Conservation (phyloP, 768 basidiomycete species). For the Hygrophoropsis aurantiaca region DNA sequence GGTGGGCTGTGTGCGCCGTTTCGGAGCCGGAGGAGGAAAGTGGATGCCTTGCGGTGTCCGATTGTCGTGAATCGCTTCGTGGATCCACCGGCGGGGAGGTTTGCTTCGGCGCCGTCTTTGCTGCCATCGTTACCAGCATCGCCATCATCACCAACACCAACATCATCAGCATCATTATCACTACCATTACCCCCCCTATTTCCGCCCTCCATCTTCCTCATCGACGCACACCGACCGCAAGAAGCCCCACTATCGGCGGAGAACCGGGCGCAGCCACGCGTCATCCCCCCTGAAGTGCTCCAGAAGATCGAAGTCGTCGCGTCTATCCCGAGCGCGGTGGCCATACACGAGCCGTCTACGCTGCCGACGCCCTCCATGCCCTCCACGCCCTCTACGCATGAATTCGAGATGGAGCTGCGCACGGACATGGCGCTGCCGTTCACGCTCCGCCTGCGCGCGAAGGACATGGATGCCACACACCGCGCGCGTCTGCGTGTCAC, state of each 20-base stretch:
- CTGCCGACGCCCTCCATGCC: no score
- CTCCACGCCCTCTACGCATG: no score
- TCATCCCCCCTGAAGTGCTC: conserved; percentile 53
- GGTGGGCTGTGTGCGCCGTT: conserved; percentile 61
- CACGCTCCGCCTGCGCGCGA: conserved; percentile 58
- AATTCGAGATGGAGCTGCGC: no score
- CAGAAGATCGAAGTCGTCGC: conserved; percentile 65
- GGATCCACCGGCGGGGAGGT: conserved; percentile 37
- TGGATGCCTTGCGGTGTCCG: conserved; percentile 37
- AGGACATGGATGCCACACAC: conserved; percentile 46
- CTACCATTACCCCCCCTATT: no score
- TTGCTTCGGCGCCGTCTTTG: conserved; percentile 21
- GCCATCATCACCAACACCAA: no score
- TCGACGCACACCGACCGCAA: conserved; percentile 35
- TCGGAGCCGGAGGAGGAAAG: conserved; percentile 42
- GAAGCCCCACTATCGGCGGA: conserved; percentile 11
- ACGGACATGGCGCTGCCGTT: conserved; percentile 54
- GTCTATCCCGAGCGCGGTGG: conserved; percentile 56
- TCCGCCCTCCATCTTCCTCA: conserved; percentile 41
- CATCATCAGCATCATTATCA: no score
- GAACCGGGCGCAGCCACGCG: conserved; percentile 16
- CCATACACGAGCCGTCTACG: conserved; percentile 42
- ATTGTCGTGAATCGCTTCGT: conserved; percentile 58
- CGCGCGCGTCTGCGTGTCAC: conserved; percentile 57
- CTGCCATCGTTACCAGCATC: no score